phyloP scores from a whole-genome alignment of 352 stramenopile genomes.

The Phytophthora sansomeana region DNA sequence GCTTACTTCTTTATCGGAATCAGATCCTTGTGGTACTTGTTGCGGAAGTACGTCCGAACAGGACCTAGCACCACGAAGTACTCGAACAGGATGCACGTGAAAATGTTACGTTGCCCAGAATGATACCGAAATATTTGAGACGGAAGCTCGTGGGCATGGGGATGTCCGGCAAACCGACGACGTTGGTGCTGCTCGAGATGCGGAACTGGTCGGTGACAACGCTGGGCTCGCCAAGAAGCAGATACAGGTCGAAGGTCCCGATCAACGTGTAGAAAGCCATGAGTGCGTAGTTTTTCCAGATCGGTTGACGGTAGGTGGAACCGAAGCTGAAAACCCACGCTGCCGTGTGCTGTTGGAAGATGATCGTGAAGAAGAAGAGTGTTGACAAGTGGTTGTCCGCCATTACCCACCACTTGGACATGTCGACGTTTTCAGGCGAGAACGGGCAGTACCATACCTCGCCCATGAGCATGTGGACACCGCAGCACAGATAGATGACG shows the following conservation, averaged over 20 bases:
- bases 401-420: conserved; percentile 59
- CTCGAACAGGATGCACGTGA: conserved; percentile 41
- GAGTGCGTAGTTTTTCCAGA: conserved; percentile 53
- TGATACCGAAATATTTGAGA: conserved; percentile 39
- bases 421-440: conserved; percentile 42
- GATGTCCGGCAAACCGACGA: conserved; percentile 54
- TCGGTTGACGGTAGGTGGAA: conserved; percentile 49
- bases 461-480: conserved; percentile 43
- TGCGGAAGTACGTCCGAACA: conserved; percentile 44
- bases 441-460: conserved; percentile 57
- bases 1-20: conserved; percentile 40
- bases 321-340: conserved; percentile 54
- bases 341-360: conserved; percentile 41
- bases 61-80: conserved; percentile 49
- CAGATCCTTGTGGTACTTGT: conserved; percentile 43
- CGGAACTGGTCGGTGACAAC: conserved; percentile 52
- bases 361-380: conserved; percentile 37
- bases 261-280: conserved; percentile 41
- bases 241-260: conserved; percentile 43
- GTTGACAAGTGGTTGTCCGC: conserved; percentile 54
- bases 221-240: conserved; percentile 50
- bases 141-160: conserved; percentile 53
- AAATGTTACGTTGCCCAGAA: conserved; percentile 42
- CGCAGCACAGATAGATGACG: conserved; percentile 49
- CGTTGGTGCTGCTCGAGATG: conserved; percentile 60